phyloP scores from a whole-genome alignment of 2,329 filamentous ascomycete species.

The Aspergillus floridensis region DNA sequence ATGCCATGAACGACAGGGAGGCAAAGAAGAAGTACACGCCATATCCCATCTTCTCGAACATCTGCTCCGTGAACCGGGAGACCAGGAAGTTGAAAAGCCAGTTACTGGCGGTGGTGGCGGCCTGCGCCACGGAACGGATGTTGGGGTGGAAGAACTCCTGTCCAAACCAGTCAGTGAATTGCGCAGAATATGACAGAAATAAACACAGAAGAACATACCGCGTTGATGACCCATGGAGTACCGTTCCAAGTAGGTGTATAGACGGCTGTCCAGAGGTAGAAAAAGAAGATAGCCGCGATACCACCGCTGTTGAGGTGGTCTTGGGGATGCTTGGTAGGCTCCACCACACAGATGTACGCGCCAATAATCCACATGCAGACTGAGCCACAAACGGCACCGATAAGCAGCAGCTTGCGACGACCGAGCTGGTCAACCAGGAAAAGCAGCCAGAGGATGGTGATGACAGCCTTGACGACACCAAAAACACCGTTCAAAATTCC shows the following conservation, averaged over 20 bases:
- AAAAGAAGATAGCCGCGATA: slow-evolving; percentile 57
- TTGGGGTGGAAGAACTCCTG: slow-evolving; percentile 69
- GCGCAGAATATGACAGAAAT: neutral
- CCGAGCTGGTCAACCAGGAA: slow-evolving; percentile 65
- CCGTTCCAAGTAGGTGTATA: slow-evolving; percentile 73
- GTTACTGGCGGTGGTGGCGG: slow-evolving; percentile 53
- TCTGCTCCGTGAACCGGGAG: slow-evolving; percentile 40
- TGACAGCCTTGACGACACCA: slow-evolving; percentile 68
- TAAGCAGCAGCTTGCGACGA: slow-evolving; percentile 62
- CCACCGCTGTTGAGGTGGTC: slow-evolving; percentile 27
- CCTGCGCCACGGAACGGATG: slow-evolving; percentile 67
- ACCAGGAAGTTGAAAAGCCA: slow-evolving; percentile 39
- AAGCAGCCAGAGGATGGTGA: slow-evolving; percentile 67
- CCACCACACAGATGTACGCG: slow-evolving; percentile 34
- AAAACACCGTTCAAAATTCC: slow-evolving; percentile 59
- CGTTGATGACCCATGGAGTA: slow-evolving; percentile 72
- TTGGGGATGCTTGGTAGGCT: slow-evolving; percentile 28
- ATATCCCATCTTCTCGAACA: slow-evolving; percentile 48
- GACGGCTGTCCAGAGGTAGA: slow-evolving; percentile 71
- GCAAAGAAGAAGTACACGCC: slow-evolving; percentile 71
- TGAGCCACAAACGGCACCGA: slow-evolving; percentile 59
- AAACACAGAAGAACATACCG: slow-evolving; percentile 25
- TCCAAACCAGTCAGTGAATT: slow-evolving; percentile 10
- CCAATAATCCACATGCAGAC: slow-evolving; percentile 35
- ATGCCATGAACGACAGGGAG: slow-evolving; percentile 57